Base-by-base conservation (phyloP, 2,329 filamentous ascomycete genomes). In the Cryphonectria radicalis region DNA sequence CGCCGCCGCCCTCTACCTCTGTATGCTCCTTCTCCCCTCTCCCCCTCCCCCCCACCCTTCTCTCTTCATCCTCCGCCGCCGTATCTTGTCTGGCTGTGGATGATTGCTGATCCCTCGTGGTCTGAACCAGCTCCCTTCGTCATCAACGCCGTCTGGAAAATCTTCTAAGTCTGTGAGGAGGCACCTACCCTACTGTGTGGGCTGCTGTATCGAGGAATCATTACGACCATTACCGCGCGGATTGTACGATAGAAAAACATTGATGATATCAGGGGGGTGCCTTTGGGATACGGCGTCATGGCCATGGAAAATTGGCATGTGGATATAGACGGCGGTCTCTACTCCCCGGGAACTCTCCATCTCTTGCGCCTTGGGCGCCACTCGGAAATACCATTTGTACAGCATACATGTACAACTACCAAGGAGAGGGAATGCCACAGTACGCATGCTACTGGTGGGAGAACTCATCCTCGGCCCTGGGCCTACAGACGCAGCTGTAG, bases 1-100 rank as follows among this genome's bases (percentile, higher is more conserved):
- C 22, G 90, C 90, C 74, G 84, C 91, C 55, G 81, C 92, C 66
- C 86, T 96, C 65, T 95, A 95, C 80, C 83, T 96, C 73, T 93
- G 93, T 96, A 35, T 8, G 46, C n/a, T 25, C 8, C 13, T 40
- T 13, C 37, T 40, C 14, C 50, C 32, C 32, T 1, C 13, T 11
- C 32, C 8, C 32, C 19, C 3, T n/a, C 14, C 5, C 40, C 43
- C 25, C 46, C 37, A n/a, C 28, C 22, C 25, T 64, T 64, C 28
- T 32, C 32, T 32, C 3, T 32, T 32, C 32, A 32, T 32, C 32
- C 32, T 32, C 3, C 32, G 32, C 32, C 32, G 32, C 32, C 37
- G 59, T 25, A 71, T 70, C 65, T 69, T 66, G 59, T 40, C 14
- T 50, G 43, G 60, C n/a, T 59, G 11, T 19, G n/a, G 8, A 28